Percentiles rank a stretch among this genome's conserved stretches.
Conservation (phyloP, 208 protist species). For the Angomonas ambiguus region DNA sequence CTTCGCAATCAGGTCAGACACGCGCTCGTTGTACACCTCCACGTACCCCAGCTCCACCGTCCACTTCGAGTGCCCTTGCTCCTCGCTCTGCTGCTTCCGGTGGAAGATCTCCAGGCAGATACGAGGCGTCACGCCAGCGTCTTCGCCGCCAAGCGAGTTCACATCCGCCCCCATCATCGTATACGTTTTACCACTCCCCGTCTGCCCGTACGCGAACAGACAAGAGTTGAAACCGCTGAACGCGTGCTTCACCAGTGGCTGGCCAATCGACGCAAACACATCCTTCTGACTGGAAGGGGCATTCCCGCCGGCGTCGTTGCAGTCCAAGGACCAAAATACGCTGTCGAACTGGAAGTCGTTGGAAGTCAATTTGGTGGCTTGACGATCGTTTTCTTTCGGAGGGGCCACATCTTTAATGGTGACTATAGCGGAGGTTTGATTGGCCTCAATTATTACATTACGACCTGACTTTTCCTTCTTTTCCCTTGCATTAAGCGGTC, state of each 20-base stretch:
- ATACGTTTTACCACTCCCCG: constrained; percentile 73
- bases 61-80: constrained; percentile 39
- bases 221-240: constrained; percentile 68
- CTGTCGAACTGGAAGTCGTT: constrained; percentile 57
- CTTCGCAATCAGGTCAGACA: constrained; percentile 56
- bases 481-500: constrained; percentile 50
- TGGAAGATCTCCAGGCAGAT: constrained; percentile 58
- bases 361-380: not conserved
- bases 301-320: constrained; percentile 23
- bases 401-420: constrained; percentile 8
- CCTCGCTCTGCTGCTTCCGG: constrained; percentile 24
- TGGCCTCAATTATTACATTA: constrained; percentile 9
- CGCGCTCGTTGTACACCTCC: constrained; percentile 88
- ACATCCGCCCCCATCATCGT: constrained; percentile 61
- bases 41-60: constrained; percentile 58
- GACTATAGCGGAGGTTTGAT: constrained; percentile 18
- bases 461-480: constrained; percentile 10
- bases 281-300: constrained; percentile 37
- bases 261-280: constrained; percentile 53
- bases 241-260: constrained; percentile 42
- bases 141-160: constrained; percentile 21
- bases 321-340: constrained; percentile 55
- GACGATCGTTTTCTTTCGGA: not conserved
- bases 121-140: constrained; percentile 65
- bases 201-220: constrained; percentile 65